Conservation (phyloP, 257 asterid species). For the Ligustrum vulgare region DNA sequence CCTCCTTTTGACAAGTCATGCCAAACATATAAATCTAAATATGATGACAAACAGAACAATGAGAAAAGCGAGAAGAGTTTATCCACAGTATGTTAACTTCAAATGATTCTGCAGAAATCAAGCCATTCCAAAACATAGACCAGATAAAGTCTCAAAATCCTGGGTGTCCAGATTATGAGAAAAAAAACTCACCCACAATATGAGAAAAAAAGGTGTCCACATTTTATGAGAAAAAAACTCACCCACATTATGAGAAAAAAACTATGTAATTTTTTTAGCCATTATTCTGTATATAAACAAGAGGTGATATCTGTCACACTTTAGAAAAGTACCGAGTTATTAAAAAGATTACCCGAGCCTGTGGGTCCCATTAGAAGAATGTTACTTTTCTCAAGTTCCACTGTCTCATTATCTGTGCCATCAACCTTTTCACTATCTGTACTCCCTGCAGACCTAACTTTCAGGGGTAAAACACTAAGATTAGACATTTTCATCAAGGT, state of each 20-base stretch:
- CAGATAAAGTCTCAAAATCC: conserved; percentile 7
- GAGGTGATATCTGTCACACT: neutral
- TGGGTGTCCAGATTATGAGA: too few relatives aligned
- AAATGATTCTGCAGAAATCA: neutral
- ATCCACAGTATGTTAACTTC: neutral
- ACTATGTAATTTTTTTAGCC: conserved; percentile 5
- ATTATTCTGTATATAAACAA: conserved; percentile 14
- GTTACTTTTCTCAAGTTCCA: conserved; percentile 98
- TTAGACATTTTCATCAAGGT: conserved; percentile 26
- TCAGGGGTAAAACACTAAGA: conserved; percentile 41
- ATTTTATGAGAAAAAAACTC: conserved; percentile 17
- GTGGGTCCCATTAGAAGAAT: conserved; percentile 99
- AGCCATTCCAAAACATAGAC: neutral
- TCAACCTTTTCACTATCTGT: conserved; percentile 50
- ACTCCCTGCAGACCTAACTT: conserved; percentile 78
- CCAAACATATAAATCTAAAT: neutral
- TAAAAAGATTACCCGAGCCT: conserved; percentile 87
- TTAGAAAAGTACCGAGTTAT: conserved; percentile 21
- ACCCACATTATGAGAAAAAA: conserved; percentile 9
- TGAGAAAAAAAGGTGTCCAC: neutral
- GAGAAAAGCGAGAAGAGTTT: neutral
- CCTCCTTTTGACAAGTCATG: neutral
- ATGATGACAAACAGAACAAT: neutral
- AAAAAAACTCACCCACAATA: neutral
- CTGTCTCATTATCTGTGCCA: conserved; percentile 59